Conservation (phyloP, 192 early-diverging fungal genomes). For the Coemansia sp. region DNA sequence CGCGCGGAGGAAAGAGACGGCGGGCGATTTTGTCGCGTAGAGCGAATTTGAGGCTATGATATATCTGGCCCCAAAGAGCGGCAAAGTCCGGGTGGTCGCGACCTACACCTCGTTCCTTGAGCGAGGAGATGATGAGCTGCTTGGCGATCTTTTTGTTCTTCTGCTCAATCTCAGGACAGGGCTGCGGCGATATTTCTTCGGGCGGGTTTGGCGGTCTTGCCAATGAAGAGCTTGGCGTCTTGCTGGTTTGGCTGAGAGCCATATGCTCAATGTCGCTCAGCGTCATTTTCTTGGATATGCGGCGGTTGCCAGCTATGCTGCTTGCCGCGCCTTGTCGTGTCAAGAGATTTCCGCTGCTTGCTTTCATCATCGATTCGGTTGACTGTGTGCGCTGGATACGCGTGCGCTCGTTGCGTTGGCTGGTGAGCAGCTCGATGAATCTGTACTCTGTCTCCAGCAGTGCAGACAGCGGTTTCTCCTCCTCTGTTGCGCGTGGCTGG, state of each 20-base stretch:
- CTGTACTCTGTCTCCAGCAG: conserved; percentile 16
- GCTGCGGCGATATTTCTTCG: conserved; percentile 1
- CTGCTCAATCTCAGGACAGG: conserved; percentile 23
- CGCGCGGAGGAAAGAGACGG: conserved; percentile 24
- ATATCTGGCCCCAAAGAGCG: conserved; percentile 55
- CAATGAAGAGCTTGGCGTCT: background rate
- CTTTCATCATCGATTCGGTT: conserved; percentile 24
- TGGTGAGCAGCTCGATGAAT: conserved; percentile 30
- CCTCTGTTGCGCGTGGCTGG: background rate
- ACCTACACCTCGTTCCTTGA: conserved; percentile 45
- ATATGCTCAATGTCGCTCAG: conserved; percentile 45
- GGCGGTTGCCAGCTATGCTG: background rate
- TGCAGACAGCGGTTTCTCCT: background rate
- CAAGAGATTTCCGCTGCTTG: background rate
- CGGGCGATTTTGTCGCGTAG: conserved; percentile 37
- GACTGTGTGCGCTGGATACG: conserved; percentile 44
- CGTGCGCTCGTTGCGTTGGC: conserved; percentile 20
- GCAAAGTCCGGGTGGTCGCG: conserved; percentile 49
- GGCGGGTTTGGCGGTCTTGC: background rate
- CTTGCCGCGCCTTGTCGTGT: conserved; percentile 14
- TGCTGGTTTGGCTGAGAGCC: conserved; percentile 8
- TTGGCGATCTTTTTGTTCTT: conserved; percentile 50
- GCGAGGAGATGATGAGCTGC: conserved; percentile 50
- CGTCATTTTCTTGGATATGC: conserved; percentile 32
- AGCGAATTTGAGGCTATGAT: conserved; percentile 54